A percentile compares a stretch with the other conserved stretches of the same genome.
Conservation (phyloP, 1,284 basidiomycete genomes). For the Irpex sp. region DNA sequence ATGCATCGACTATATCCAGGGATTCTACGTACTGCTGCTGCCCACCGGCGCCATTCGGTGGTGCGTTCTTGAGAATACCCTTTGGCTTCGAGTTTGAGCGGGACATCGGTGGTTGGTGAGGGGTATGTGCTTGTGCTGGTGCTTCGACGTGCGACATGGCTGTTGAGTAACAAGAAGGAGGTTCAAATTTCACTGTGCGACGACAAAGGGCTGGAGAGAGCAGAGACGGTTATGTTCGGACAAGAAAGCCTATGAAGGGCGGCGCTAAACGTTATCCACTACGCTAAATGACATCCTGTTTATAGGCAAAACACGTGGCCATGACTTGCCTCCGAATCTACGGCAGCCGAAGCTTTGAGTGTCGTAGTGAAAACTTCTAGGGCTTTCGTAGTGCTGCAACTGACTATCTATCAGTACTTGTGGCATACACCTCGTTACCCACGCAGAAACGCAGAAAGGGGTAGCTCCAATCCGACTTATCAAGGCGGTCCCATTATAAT, state of each 20-base stretch:
- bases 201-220: neutral
- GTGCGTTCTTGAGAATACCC: conserved; percentile 79
- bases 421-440: neutral
- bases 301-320: conserved; percentile 9
- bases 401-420: neutral
- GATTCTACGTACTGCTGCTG: conserved; percentile 37
- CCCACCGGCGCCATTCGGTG: conserved; percentile 31
- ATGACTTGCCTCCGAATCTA: conserved; percentile 1
- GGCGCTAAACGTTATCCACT: conserved; percentile 7
- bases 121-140: conserved; percentile 1
- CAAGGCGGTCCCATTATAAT: neutral
- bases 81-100: conserved; percentile 57
- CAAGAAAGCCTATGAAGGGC: neutral
- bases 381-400: neutral
- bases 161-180: neutral
- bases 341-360: neutral
- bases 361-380: neutral
- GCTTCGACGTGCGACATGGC: conserved; percentile 7
- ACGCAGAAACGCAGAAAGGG: neutral
- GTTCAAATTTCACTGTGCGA: neutral
- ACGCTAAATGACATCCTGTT: conserved; percentile 4
- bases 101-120: conserved; percentile 24
- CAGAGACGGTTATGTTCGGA: neutral
- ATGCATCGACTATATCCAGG: conserved; percentile 12
- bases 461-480: neutral